Base-by-base conservation (phyloP, 1,284 basidiomycete species). In the Ustilago xerochloae region DNA sequence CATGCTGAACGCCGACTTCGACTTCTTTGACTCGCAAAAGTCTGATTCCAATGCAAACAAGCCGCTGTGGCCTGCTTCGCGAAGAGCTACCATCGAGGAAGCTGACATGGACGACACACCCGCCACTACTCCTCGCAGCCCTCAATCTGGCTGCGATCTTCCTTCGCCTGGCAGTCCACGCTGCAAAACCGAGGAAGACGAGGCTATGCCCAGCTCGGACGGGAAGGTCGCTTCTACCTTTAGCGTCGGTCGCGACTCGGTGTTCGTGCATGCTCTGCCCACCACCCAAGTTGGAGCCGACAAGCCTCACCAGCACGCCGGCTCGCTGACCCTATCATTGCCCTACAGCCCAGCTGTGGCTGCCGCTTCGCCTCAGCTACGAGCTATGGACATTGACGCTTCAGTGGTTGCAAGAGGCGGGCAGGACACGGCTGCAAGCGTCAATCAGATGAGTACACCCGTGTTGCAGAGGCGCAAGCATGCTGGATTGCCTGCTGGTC, bases 1-100 rank as follows among this genome's bases (percentile, higher is more conserved):
- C n/a, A 81, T 81, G 80, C 74, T 81, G 22, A 71, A 79, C 35
- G 77, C 75, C 38, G 76, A 80, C 57, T 71, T 80, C 41, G 78
- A 80, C 57, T 62, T 73, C 26, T 75, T 79, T 48, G 65, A 60
- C 48, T 66, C 56, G 48, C 65, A 63, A 50, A 59, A 65, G 53
- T 39, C 66, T 12, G 71, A 74, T 18, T 20, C 35, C 10, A 51
- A 43, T 15, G 48, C 18, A 12, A 32, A 22, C 2, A 61, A 61
- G 48, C 43, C 48, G 6, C 29, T 63, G 12, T 70, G 70, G 53
- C 43, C 65, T 6, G 53, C 57, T 22, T 30, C 56, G 33, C 49
- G 47, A 32, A 51, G 56, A 33, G 32, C 41, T 39, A 48, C 56
- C 22, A 55, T 54, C 52, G 63, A 76, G 35, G 74, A 68, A 6